Evolutionary conservation across 805 yeast genomes (phyloP).

Genomic region (Kodamaea jinghongensis): DNA sequence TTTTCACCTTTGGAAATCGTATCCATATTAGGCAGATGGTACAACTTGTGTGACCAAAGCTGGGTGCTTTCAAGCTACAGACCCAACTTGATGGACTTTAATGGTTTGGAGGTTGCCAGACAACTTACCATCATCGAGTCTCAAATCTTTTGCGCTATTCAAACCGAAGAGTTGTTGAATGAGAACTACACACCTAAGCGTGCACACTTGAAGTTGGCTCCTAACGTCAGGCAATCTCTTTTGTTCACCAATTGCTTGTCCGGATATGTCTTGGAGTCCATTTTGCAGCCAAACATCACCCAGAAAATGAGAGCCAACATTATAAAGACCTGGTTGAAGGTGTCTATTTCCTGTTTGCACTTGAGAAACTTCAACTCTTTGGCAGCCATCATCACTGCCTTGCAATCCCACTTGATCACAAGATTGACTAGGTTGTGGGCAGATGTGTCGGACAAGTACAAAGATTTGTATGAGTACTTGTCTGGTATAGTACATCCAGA

Average conservation of each 20-base stretch:
- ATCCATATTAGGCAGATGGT: conserved; percentile 46
- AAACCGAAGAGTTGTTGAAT: conserved; percentile 63
- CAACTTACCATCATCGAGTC: conserved; percentile 75
- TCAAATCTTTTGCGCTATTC: conserved; percentile 58
- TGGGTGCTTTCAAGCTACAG: conserved; percentile 59
- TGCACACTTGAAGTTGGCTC: conserved; percentile 56
- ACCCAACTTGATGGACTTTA: conserved; percentile 53
- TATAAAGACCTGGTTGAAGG: conserved; percentile 68
- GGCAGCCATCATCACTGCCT: conserved; percentile 73
- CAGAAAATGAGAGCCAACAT: conserved; percentile 51
- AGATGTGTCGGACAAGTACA: conserved; percentile 55
- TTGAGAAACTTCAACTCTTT: conserved; percentile 74
- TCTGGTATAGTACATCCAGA: conserved; percentile 71
- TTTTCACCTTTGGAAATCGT: conserved; percentile 32
- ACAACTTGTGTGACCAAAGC: conserved; percentile 47
- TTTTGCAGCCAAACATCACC: conserved; percentile 51
- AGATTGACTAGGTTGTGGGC: conserved; percentile 62
- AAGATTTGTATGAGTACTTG: conserved; percentile 59
- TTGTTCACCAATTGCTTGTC: conserved; percentile 70
- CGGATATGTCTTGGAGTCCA: conserved; percentile 68
- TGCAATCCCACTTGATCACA: conserved; percentile 70
- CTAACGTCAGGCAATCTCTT: conserved; percentile 59
- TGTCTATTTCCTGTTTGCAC: conserved; percentile 69
- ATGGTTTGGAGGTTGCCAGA: conserved; percentile 73
- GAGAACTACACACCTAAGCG: conserved; percentile 61